Percentiles rank a stretch among this genome's conserved stretches.
Conservation (phyloP, 495 filamentous ascomycete genomes). For the Aspergillus egyptiacus region DNA sequence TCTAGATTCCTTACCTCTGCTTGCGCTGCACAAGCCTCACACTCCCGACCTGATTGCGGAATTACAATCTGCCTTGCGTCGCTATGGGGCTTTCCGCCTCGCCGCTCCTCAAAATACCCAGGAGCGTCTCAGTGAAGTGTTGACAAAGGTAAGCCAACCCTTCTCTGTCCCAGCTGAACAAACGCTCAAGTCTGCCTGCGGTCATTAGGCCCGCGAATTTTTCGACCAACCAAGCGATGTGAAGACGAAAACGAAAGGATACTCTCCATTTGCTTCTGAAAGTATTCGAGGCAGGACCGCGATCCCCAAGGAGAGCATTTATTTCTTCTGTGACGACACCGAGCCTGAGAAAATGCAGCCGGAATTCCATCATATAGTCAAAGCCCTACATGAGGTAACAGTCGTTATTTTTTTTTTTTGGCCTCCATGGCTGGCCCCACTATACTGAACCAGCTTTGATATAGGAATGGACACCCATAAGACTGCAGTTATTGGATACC, state of each 20-base stretch:
- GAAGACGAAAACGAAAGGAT: not conserved
- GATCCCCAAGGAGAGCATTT: not conserved
- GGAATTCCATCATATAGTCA: not conserved
- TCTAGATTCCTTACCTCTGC: not conserved
- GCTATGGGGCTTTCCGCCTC: not conserved
- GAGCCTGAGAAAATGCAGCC: not conserved
- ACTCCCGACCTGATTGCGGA: too few relatives aligned
- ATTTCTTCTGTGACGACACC: not conserved
- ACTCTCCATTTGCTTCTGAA: constrained; percentile 1
- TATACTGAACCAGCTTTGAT: not conserved
- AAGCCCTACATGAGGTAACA: not conserved
- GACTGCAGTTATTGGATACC: not conserved
- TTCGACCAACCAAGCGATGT: not conserved
- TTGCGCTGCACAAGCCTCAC: not conserved
- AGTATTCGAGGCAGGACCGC: not conserved
- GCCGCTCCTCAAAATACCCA: not conserved
- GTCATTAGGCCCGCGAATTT: not conserved
- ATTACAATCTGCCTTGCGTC: not conserved
- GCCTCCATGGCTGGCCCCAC: not conserved
- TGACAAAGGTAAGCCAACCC: not conserved
- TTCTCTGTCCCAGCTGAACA: not conserved
- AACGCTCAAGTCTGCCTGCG: not conserved
- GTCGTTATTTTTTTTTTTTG: not conserved
- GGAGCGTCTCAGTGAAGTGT: not conserved
- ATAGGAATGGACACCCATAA: not conserved